phyloP scores from a whole-genome alignment of 768 basidiomycete genomes.

The Lactifluus volemus region DNA sequence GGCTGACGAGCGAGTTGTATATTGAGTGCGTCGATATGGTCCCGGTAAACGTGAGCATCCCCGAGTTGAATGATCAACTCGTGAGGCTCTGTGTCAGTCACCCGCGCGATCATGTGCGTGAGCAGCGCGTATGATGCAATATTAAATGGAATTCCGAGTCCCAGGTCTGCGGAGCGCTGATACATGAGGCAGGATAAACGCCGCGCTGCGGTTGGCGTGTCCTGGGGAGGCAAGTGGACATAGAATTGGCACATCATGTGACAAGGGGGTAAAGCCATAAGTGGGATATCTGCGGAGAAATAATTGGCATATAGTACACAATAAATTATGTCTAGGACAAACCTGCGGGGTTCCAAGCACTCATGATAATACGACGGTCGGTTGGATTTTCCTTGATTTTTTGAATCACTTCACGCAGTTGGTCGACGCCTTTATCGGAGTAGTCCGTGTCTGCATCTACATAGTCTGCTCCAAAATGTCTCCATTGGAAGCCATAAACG shows the following conservation, averaged over 20 bases:
- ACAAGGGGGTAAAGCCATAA: conserved; percentile 97
- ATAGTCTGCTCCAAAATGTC: conserved; percentile 88
- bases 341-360: conserved; percentile 99
- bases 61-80: conserved; percentile 95
- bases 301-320: background rate
- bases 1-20: conserved; percentile 75
- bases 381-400: conserved; percentile 93
- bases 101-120: conserved; percentile 94
- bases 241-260: conserved; percentile 99
- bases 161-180: conserved; percentile 95
- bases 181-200: conserved; percentile 93
- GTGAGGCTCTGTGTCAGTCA: conserved; percentile 78
- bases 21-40: conserved; percentile 84
- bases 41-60: conserved; percentile 92
- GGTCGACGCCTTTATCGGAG: conserved; percentile 81
- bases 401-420: conserved; percentile 76
- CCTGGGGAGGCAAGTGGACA: conserved; percentile 71
- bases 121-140: conserved; percentile 97
- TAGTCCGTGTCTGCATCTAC: conserved; percentile 68
- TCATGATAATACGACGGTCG: conserved; percentile 87
- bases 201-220: conserved; percentile 41
- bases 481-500: conserved; percentile 96
- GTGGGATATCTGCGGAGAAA: conserved; percentile 59
- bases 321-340: conserved; percentile 20
- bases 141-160: conserved; percentile 97